Base-by-base conservation (phyloP, 2,329 filamentous ascomycete genomes). In the Curvularia sp. region DNA sequence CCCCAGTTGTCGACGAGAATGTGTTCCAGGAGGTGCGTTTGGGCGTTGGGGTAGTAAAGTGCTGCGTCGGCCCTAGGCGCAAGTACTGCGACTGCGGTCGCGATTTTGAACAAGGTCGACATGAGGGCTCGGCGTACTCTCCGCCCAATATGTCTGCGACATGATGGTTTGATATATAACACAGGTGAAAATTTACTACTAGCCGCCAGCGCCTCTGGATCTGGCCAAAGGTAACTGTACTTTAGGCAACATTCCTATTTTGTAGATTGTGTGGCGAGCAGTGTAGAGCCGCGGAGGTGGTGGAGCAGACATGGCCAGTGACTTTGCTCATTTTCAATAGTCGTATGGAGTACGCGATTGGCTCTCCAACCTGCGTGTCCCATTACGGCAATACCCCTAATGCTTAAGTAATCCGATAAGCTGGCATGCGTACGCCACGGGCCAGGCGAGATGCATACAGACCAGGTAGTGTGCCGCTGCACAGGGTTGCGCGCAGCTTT, bases 1-100 rank as follows among this genome's bases (percentile, higher is more conserved):
- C 64, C 64, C 54, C 63, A 61, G 3, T 64, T 63, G 24, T 64
- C 60, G 22, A 60, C 58, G 15, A 65, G 62, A 9, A 65, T 59
- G 20, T 66, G 62, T 42, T 66, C 60, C 28, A 65, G 50, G 22
- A 62, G 61, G 4, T 52, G 57, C 6, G 38, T 48, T 20, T 52
- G 35, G 4, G 53, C 9, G 24, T 53, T 47, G 9, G 61, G 63
- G 28, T 60, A 54, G 44, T 65, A 60, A 9, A 57, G 26, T 7
- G 49, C 49, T 2, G 54, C 54, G 1, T 26, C 10, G 4, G 42
- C 24, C 9, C n/a, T 28, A 4, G 10, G 26, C 13, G 24, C 9
- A 30, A 51, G 26, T 3, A 44, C 42, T 28, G 42, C 42, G 24
- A 28, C 26, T n/a, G 42, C 42, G 4, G 24, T 28, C 3, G 42